A percentile compares a stretch with the other conserved stretches of the same genome.
Conservation (phyloP, 352 stramenopile genomes). For the Pythium scleroteichum region DNA sequence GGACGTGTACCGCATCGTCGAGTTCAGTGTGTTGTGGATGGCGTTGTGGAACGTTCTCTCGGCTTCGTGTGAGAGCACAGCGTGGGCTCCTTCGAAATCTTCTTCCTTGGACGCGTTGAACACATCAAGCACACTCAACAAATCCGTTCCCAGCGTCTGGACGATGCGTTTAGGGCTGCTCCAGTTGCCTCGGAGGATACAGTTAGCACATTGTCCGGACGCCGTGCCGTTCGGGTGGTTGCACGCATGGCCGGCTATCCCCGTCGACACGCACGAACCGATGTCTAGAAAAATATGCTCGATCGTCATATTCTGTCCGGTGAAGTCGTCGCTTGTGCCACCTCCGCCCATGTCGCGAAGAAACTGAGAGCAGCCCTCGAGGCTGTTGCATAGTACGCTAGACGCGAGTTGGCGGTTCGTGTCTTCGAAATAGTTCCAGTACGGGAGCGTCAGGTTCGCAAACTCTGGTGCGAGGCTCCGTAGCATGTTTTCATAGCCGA, state of each 20-base stretch:
- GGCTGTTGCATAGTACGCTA: conserved; percentile 18
- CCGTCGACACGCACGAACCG: conserved; percentile 22
- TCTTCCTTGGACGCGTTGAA: conserved; percentile 17
- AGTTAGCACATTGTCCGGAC: conserved; percentile 19
- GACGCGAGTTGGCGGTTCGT: conserved; percentile 21
- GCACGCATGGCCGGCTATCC: conserved; percentile 24
- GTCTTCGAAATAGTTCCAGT: conserved; percentile 32
- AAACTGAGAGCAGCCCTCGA: conserved; percentile 24
- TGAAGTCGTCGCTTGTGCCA: conserved; percentile 2
- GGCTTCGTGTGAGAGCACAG: conserved; percentile 11
- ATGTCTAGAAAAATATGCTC: conserved; percentile 13
- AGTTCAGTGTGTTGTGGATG: conserved; percentile 29
- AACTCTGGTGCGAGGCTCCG: conserved; percentile 28
- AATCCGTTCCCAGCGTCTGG: conserved; percentile 11
- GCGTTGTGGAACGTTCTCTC: conserved; percentile 28
- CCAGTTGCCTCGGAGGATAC: conserved; percentile 27
- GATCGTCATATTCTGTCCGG: conserved; percentile 15
- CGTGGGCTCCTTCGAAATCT: conserved; percentile 8
- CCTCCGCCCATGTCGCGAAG: conserved; percentile 27
- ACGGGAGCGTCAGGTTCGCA: conserved; percentile 24
- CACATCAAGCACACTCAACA: conserved; percentile 19
- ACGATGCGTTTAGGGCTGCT: conserved; percentile 18
- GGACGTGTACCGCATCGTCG: conserved; percentile 23
- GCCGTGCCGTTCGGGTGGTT: conserved; percentile 19
- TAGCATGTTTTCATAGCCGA: conserved; percentile 34